Conservation (phyloP, 179 eudicot genomes). For the Vitellaria paradoxa region DNA sequence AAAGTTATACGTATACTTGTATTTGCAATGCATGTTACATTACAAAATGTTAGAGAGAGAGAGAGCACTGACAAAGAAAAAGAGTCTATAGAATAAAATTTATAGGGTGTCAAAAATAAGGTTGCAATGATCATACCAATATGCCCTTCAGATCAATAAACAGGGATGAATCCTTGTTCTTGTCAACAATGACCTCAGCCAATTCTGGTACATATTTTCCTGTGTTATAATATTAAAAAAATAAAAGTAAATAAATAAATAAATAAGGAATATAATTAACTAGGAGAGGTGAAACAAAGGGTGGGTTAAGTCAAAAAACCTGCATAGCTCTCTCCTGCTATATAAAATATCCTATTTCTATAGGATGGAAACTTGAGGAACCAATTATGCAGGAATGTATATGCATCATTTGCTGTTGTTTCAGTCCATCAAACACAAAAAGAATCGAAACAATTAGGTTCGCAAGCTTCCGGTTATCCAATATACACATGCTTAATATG, state of each 20-base stretch:
- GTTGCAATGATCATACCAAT: constrained; percentile 42
- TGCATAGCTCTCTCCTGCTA: constrained; percentile 98
- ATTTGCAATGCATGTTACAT: background rate
- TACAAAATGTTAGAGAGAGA: background rate
- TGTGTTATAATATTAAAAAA: constrained; percentile 20
- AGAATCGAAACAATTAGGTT: background rate
- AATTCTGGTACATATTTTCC: constrained; percentile 93
- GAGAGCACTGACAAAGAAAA: background rate
- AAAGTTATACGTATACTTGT: no score
- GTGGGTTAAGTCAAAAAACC: constrained; percentile 33
- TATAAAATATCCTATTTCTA: constrained; percentile 49
- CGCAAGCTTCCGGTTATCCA: no score
- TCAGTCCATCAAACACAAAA: background rate
- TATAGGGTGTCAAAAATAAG: background rate
- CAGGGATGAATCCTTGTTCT: constrained; percentile 54
- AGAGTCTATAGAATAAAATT: no score
- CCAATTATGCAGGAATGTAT: constrained; percentile 77
- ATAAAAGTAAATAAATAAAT: background rate
- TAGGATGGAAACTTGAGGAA: constrained; percentile 80
- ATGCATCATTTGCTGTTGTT: constrained; percentile 73
- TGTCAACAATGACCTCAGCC: constrained; percentile 77
- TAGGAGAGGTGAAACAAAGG: background rate
- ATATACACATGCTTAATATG: no score
- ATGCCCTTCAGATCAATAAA: constrained; percentile 74
- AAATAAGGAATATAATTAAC: background rate